A percentile compares a stretch with the other conserved stretches of the same genome.
Conservation (phyloP, 164 flowering plant species). For the Sedum album region DNA sequence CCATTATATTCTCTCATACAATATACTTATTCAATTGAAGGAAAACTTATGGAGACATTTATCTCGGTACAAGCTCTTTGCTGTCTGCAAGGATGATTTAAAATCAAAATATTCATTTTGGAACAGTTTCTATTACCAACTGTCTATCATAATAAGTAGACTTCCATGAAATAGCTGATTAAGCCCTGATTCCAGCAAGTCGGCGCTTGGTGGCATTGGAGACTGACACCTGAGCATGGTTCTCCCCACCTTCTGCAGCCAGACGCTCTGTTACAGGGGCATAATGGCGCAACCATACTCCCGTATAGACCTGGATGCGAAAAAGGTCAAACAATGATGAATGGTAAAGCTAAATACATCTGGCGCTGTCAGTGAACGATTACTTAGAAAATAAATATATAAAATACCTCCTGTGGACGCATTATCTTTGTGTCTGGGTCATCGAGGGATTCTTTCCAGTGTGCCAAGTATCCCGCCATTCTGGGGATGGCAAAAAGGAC, state of each 20-base stretch:
- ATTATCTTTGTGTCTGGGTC: conserved; percentile 98
- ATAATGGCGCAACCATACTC: conserved; percentile 57
- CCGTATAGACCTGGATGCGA: conserved; percentile 46
- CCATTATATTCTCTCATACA: no score
- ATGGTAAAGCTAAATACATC: not conserved
- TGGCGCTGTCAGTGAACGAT: not conserved
- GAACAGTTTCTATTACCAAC: not conserved
- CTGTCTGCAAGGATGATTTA: not conserved
- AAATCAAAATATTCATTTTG: not conserved
- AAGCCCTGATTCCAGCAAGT: conserved; percentile 45
- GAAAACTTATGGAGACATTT: not conserved
- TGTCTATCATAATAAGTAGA: not conserved
- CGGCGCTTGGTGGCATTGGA: conserved; percentile 71
- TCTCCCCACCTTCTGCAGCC: conserved; percentile 25
- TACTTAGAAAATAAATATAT: conserved; percentile 5
- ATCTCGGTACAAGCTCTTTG: not conserved
- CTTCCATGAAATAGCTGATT: not conserved
- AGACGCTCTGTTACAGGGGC: conserved; percentile 35
- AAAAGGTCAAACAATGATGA: not conserved
- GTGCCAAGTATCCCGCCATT: conserved; percentile 95
- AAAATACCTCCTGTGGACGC: conserved; percentile 82
- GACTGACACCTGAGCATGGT: conserved; percentile 46
- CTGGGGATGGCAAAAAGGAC: conserved; percentile 98
- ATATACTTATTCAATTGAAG: not conserved
- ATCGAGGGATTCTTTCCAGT: conserved; percentile 94